These are phyloP conservation scores for Magnusiomyces magnusii DNA, from an alignment of 1,139 yeast genomes.

Conservation along the genomic window DNA sequence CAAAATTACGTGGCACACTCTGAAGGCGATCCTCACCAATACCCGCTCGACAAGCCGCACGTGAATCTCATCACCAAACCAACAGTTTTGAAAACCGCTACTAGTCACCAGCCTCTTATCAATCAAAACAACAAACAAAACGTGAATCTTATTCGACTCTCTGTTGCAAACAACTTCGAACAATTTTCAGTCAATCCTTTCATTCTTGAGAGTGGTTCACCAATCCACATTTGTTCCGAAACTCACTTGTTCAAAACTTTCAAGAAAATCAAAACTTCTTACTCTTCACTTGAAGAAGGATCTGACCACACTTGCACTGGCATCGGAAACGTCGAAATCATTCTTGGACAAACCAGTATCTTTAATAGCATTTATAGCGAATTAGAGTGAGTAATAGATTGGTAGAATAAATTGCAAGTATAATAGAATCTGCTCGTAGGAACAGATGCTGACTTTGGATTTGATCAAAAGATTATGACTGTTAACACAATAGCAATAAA, in stretches of 20 bases:
- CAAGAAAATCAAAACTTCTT: not conserved
- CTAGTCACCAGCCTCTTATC: no score
- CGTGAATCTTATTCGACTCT: not conserved
- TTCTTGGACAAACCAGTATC: not conserved
- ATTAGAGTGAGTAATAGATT: not conserved
- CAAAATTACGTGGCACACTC: no score
- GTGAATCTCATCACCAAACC: not conserved
- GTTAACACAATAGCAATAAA: no score
- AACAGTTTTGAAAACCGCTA: no score
- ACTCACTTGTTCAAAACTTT: not conserved
- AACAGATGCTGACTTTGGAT: no score
- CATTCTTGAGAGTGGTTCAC: not conserved
- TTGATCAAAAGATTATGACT: no score
- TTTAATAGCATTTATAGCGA: not conserved
- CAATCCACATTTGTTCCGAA: not conserved
- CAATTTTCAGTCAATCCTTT: not conserved
- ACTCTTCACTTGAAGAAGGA: not conserved
- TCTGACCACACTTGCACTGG: not conserved
- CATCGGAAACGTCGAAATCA: not conserved
- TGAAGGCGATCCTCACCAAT: no score
- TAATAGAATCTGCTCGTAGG: no score
- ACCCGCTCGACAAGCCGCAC: no score
- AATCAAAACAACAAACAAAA: not conserved
- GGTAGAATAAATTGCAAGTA: no score
- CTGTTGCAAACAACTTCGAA: not conserved